Evolutionary conservation across 2,329 filamentous ascomycete genomes (phyloP).

Genomic region (Rhytidhysteron rufulum): DNA sequence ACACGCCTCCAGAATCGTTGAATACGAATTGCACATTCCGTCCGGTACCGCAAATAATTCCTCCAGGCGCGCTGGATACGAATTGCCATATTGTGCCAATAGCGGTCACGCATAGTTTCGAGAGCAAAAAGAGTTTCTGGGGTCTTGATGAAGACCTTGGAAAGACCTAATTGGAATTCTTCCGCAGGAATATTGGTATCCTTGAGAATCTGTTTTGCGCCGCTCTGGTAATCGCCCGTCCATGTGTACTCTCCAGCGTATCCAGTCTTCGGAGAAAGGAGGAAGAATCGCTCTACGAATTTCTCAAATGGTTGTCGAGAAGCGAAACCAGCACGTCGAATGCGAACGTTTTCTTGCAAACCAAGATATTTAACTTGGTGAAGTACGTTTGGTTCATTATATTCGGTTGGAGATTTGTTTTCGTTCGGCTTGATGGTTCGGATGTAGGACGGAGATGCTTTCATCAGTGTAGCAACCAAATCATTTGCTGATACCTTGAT

Average conservation of each 20-base stretch:
- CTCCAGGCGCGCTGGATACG: constrained; percentile 96
- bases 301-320: constrained; percentile 97
- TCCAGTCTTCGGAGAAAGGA: constrained; percentile 88
- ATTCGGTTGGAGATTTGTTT: constrained; percentile 93
- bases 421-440: constrained; percentile 99
- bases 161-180: constrained; percentile 95
- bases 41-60: constrained; percentile 88
- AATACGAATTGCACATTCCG: constrained; percentile 88
- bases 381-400: constrained; percentile 85
- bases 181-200: constrained; percentile 93
- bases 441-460: constrained; percentile 95
- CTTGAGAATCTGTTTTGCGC: constrained; percentile 87
- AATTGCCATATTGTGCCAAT: constrained; percentile 99
- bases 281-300: constrained; percentile 95
- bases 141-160: constrained; percentile 97
- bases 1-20: constrained; percentile 95
- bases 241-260: constrained; percentile 98
- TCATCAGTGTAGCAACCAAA: constrained; percentile 92
- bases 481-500: constrained; percentile 95
- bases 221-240: constrained; percentile 82
- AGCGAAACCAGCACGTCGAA: constrained; percentile 91
- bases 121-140: constrained; percentile 95
- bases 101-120: constrained; percentile 95
- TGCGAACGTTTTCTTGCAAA: constrained; percentile 98
- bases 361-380: constrained; percentile 99